phyloP scores from a whole-genome alignment of 2,329 filamentous ascomycete genomes.

The Pseudocercospora macadamiae region DNA sequence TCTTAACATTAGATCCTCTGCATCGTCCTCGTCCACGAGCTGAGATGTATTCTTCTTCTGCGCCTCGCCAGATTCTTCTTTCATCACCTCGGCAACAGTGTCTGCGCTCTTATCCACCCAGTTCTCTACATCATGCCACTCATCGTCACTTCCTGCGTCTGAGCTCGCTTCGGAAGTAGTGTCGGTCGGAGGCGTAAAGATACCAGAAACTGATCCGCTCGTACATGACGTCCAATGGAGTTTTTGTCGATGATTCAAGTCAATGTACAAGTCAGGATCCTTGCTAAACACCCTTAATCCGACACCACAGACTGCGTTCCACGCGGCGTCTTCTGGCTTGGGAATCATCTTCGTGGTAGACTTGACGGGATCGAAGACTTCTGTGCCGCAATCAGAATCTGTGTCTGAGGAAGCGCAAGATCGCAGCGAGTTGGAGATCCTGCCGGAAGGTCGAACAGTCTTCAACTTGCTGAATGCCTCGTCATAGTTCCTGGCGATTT shows the following conservation, averaged over 20 bases:
- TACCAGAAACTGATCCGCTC: neutral
- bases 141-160: neutral
- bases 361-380: neutral
- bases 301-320: conserved; percentile 19
- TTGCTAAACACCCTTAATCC: conserved; percentile 15
- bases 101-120: too few relatives aligned
- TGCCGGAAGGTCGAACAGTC: neutral
- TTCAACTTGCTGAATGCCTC: conserved; percentile 9
- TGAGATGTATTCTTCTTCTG: neutral
- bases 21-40: neutral
- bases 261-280: conserved; percentile 8
- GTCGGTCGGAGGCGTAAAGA: neutral
- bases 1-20: neutral
- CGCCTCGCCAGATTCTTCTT: neutral
- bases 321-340: conserved; percentile 5
- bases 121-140: neutral
- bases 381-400: neutral
- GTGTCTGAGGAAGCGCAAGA: neutral
- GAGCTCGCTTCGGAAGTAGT: neutral
- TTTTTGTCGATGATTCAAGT: conserved; percentile 2
- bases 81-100: neutral
- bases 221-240: neutral
- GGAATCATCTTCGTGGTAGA: neutral
- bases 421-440: neutral
- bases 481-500: conserved; percentile 10